Conservation (phyloP, 1,284 basidiomycete genomes). For the Cutaneotrichosporon sp. region DNA sequence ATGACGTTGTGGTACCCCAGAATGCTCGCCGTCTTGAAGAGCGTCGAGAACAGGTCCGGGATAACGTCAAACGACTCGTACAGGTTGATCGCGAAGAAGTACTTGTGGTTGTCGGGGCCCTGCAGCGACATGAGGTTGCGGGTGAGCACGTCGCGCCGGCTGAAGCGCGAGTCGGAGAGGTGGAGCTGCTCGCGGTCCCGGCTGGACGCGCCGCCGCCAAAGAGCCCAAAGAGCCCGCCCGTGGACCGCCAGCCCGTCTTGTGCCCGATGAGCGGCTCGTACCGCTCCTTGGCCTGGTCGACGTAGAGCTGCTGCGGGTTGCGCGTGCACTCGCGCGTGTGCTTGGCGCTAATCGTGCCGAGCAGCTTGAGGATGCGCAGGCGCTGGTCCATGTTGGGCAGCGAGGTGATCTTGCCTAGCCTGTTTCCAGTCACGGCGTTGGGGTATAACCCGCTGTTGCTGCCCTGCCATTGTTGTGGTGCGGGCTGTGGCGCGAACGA, state of each 20-base stretch:
- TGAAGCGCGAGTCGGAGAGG: constrained; percentile 21
- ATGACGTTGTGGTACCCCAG: constrained; percentile 94
- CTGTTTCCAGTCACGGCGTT: not conserved
- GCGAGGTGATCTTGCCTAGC: constrained; percentile 20
- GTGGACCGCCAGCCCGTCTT: constrained; percentile 59
- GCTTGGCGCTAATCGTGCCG: constrained; percentile 79
- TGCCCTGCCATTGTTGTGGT: constrained; percentile 5
- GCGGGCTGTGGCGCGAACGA: not conserved
- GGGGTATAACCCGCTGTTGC: not conserved
- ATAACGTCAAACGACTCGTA: constrained; percentile 98
- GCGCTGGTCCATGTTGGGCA: constrained; percentile 75
- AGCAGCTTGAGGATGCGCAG: constrained; percentile 80
- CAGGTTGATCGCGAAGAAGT: constrained; percentile 96
- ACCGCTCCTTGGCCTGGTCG: constrained; percentile 80
- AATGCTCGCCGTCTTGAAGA: constrained; percentile 84
- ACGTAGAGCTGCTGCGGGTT: constrained; percentile 77
- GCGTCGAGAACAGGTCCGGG: constrained; percentile 91
- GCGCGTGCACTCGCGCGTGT: constrained; percentile 86
- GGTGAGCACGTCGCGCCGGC: constrained; percentile 51
- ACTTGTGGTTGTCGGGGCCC: constrained; percentile 68
- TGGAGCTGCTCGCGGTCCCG: constrained; percentile 28
- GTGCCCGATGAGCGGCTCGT: constrained; percentile 77
- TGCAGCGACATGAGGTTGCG: constrained; percentile 49
- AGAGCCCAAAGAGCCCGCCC: constrained; percentile 62
- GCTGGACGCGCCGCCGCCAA: constrained; percentile 34